Percentiles rank a stretch among this genome's conserved stretches.
phyloP scores from a whole-genome alignment of 2,329 filamentous ascomycete species.

The Ophiocordyceps camponoti-leonardi region DNA sequence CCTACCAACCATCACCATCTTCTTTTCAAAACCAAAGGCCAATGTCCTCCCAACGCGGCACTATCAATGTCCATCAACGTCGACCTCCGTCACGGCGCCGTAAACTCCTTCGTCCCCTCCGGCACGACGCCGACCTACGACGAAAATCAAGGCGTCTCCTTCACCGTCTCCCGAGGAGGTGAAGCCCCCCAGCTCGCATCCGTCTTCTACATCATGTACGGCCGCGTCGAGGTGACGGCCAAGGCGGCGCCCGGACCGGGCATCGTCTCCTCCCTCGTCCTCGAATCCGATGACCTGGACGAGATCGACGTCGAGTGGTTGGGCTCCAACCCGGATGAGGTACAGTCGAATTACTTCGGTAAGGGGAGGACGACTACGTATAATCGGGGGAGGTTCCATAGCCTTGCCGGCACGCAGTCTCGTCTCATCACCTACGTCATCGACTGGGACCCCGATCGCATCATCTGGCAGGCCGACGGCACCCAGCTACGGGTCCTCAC shows the following conservation, averaged over 20 bases:
- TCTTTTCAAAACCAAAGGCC: constrained; percentile 18
- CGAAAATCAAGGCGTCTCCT: constrained; percentile 56
- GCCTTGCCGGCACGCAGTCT: constrained; percentile 49
- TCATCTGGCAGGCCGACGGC: constrained; percentile 76
- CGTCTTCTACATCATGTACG: constrained; percentile 99
- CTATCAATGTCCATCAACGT: constrained; percentile 68
- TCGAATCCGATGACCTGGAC: constrained; percentile 82
- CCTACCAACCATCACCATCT: no score
- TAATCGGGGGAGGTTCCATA: constrained; percentile 72
- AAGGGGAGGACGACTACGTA: constrained; percentile 77
- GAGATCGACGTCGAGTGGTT: constrained; percentile 98
- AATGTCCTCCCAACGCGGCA: constrained; percentile 61
- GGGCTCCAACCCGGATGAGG: constrained; percentile 54
- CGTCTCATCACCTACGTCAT: constrained; percentile 74
- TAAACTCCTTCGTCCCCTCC: constrained; percentile 59
- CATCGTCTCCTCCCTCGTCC: constrained; percentile 81
- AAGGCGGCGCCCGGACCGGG: constrained; percentile 77
- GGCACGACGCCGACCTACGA: constrained; percentile 49
- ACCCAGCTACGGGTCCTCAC: constrained; percentile 60
- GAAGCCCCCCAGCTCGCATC: constrained; percentile 77
- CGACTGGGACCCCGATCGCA: constrained; percentile 76
- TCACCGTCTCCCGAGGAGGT: constrained; percentile 62
- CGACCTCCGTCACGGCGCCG: constrained; percentile 64
- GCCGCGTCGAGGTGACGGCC: constrained; percentile 69
- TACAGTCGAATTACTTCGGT: constrained; percentile 96